Base-by-base conservation (phyloP, 345 rosid species). In the Sonneratia alba region DNA sequence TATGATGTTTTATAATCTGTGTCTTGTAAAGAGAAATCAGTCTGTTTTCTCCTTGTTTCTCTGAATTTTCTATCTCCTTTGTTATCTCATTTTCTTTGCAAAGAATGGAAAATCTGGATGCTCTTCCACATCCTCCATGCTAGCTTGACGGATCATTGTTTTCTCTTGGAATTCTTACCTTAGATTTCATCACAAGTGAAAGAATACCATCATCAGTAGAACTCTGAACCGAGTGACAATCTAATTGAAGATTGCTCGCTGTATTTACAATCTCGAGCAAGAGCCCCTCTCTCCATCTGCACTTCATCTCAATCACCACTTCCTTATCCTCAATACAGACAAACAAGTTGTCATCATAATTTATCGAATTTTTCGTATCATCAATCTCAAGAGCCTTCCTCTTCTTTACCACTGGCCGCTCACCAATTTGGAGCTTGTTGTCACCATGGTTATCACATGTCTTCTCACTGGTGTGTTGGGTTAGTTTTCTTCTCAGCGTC, bases 221-320 rank as follows among this genome's bases (percentile, higher is more conserved):
- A 9, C 98, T 89, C 38, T 87, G 91, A 47, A 96, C 88, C 1
- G 96, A 85, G 75, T 86, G 86, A 67, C 88, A 92, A 85, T 96
- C 97, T 74, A 96, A 70, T 65, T 77, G 81, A 71, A 92, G 88
- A 79, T 76, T 78, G 81, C 86, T 84, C 45, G 81, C 76, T 42
- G 78, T 87, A 71, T 83, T 93, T 86, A 95, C 84, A 65, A 92
- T 81, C 82, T 90, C 94, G 6, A 92, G 87, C 79, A 95, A 76
- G 56, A 90, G 68, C 45, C 98, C 94, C 73, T 95, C 99, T 77
- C 86, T 83, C 91, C 89, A 95, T n/a, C 82, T 79, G 79, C 98
- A 89, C 75, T 80, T 80, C 57, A 95, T 80, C 81, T 91, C 94
- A 36, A 96, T 88, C 66, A 78, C 51, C 77, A 88, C 87, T 61